Evolutionary conservation across 805 yeast genomes (phyloP).

Genomic region (Candida hispaniensis): DNA sequence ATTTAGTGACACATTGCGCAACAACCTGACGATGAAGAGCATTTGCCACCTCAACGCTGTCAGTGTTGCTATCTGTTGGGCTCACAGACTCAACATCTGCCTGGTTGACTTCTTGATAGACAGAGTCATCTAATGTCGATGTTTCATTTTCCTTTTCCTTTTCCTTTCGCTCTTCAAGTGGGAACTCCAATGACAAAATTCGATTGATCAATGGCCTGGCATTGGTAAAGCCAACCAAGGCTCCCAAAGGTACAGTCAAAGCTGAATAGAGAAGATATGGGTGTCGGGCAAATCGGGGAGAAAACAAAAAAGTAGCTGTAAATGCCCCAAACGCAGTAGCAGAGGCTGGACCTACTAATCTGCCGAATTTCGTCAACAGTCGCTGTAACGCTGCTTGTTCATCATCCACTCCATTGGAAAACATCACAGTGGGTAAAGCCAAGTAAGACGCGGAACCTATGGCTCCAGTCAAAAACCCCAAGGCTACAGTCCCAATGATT

Average conservation of each 20-base stretch:
- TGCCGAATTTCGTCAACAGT: slow-evolving; percentile 8
- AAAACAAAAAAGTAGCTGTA: slow-evolving; percentile 22
- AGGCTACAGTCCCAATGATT: slow-evolving; percentile 29
- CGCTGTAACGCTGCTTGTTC: slow-evolving; percentile 16
- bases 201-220: slow-evolving; percentile 8
- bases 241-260: slow-evolving; percentile 24
- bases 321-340: slow-evolving; percentile 23
- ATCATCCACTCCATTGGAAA: slow-evolving; percentile 5
- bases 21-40: slow-evolving; percentile 11
- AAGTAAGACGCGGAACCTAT: slow-evolving; percentile 20
- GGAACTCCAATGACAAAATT: no score
- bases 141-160: background rate
- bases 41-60: slow-evolving; percentile 9
- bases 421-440: slow-evolving; percentile 17
- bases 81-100: background rate
- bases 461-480: slow-evolving; percentile 31
- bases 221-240: slow-evolving; percentile 13
- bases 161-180: no score
- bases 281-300: slow-evolving; percentile 26
- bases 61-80: background rate
- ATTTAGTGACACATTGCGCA: slow-evolving; percentile 6
- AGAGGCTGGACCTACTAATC: slow-evolving; percentile 19
- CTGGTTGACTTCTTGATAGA: slow-evolving; percentile 5
- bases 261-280: slow-evolving; percentile 30
- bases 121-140: slow-evolving; percentile 15